A percentile compares a stretch with the other conserved stretches of the same genome.
Evolutionary conservation across 495 filamentous ascomycete species (phyloP).

Genomic region (Penicillium soppii): DNA sequence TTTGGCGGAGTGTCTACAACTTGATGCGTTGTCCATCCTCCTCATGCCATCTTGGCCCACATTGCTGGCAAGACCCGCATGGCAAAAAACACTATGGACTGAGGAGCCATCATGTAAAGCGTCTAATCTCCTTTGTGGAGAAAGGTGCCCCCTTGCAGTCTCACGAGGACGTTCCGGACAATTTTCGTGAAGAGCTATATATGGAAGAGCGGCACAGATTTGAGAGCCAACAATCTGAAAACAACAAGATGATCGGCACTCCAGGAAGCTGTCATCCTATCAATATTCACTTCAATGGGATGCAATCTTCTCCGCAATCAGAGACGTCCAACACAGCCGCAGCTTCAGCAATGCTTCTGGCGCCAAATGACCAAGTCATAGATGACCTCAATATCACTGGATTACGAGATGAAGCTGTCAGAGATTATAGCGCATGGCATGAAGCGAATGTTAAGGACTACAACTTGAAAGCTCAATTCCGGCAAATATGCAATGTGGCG

Average conservation of each 20-base stretch:
- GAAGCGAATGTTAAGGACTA: slow-evolving; percentile 15
- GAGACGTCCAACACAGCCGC: too few relatives aligned
- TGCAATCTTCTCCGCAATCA: too few relatives aligned
- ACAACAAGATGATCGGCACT: background rate
- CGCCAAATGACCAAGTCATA: too few relatives aligned
- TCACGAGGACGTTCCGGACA: slow-evolving; percentile 27
- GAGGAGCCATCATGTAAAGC: slow-evolving; percentile 19
- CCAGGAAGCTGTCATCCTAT: too few relatives aligned
- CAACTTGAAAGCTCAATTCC: slow-evolving; percentile 16
- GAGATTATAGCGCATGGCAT: slow-evolving; percentile 19
- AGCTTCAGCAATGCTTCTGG: too few relatives aligned
- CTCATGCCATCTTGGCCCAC: too few relatives aligned
- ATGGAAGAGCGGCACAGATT: slow-evolving; percentile 26
- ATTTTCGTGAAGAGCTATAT: slow-evolving; percentile 21
- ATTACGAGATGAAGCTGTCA: slow-evolving; percentile 18
- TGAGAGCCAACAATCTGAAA: slow-evolving; percentile 14
- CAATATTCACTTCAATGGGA: too few relatives aligned
- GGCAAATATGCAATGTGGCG: slow-evolving; percentile 14
- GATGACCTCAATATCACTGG: slow-evolving; percentile 12
- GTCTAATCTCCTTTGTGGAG: slow-evolving; percentile 19
- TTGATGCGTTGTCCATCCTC: too few relatives aligned
- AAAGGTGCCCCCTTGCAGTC: slow-evolving; percentile 19
- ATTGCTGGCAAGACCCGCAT: too few relatives aligned
- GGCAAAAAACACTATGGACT: slow-evolving; percentile 26
- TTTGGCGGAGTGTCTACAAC: too few relatives aligned